Evolutionary conservation across 1,284 basidiomycete species (phyloP).

Genomic region (Vanrija humicola): DNA sequence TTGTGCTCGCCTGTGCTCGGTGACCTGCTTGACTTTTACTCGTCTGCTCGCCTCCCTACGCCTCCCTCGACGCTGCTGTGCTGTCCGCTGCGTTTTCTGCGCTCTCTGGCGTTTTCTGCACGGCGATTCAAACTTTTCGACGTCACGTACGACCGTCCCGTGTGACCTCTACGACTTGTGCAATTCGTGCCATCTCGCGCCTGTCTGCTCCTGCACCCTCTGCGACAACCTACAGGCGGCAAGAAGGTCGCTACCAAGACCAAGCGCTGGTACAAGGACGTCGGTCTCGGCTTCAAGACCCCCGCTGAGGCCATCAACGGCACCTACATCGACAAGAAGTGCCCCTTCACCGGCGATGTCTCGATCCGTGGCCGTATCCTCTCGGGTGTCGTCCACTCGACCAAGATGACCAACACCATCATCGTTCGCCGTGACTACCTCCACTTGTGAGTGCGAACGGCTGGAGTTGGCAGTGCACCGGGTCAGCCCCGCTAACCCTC

Average conservation of each 20-base stretch:
- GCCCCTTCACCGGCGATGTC: constrained; percentile 91
- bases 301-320: constrained; percentile 90
- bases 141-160: too few species aligned
- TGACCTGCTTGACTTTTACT: neutral
- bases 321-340: constrained; percentile 99
- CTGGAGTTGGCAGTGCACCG: too few species aligned
- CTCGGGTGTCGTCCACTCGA: constrained; percentile 92
- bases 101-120: neutral
- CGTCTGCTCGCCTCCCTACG: neutral
- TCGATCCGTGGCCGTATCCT: constrained; percentile 99
- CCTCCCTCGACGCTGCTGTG: neutral
- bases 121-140: constrained; percentile 4
- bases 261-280: constrained; percentile 99
- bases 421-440: constrained; percentile 98
- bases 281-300: constrained; percentile 95
- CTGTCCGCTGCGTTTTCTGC: neutral
- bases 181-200: neutral
- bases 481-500: neutral
- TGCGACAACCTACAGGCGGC: constrained; percentile 55
- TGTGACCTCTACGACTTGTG: neutral
- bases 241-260: constrained; percentile 91
- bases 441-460: constrained; percentile 58
- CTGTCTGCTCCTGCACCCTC: neutral
- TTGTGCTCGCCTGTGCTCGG: neutral
- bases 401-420: constrained; percentile 98